Evolutionary conservation across 331 rosid species (phyloP).

Genomic region (Spiraea crenata): DNA sequence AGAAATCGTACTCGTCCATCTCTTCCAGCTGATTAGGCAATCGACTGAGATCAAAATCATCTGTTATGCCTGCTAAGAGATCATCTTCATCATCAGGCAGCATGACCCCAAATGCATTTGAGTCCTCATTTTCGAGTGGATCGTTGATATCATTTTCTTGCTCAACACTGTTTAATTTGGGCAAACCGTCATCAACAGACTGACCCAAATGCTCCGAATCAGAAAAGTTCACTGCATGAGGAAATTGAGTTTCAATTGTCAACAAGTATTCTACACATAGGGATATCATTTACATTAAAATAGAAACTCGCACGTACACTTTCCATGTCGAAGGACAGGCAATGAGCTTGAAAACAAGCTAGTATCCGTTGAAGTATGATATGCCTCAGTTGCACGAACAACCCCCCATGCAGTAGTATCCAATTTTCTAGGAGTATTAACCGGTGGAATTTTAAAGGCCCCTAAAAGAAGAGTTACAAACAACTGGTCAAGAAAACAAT

Average conservation of each 20-base stretch:
- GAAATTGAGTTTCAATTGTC: neutral
- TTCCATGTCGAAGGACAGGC: slow-evolving; percentile 78
- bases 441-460: slow-evolving; percentile 35
- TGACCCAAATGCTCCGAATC: slow-evolving; percentile 46
- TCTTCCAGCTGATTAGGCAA: slow-evolving; percentile 90
- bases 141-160: slow-evolving; percentile 45
- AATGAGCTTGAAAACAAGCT: slow-evolving; percentile 84
- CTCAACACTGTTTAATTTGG: slow-evolving; percentile 36
- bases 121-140: slow-evolving; percentile 51
- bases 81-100: slow-evolving; percentile 93
- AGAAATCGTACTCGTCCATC: slow-evolving; percentile 79
- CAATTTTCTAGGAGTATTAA: slow-evolving; percentile 33
- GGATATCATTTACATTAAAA: slow-evolving; percentile 5
- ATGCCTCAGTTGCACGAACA: slow-evolving; percentile 34
- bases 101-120: slow-evolving; percentile 46
- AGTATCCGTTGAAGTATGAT: slow-evolving; percentile 59
- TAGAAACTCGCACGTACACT: slow-evolving; percentile 45
- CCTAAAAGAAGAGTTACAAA: slow-evolving; percentile 43
- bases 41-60: slow-evolving; percentile 82
- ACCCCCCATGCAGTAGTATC: slow-evolving; percentile 67
- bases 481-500: slow-evolving; percentile 6
- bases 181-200: slow-evolving; percentile 48
- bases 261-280: slow-evolving; percentile 19
- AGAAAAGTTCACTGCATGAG: slow-evolving; percentile 61
- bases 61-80: slow-evolving; percentile 80